Evolutionary conservation across 2,329 filamentous ascomycete genomes (phyloP).

Genomic region (Botrytis deweyae): DNA sequence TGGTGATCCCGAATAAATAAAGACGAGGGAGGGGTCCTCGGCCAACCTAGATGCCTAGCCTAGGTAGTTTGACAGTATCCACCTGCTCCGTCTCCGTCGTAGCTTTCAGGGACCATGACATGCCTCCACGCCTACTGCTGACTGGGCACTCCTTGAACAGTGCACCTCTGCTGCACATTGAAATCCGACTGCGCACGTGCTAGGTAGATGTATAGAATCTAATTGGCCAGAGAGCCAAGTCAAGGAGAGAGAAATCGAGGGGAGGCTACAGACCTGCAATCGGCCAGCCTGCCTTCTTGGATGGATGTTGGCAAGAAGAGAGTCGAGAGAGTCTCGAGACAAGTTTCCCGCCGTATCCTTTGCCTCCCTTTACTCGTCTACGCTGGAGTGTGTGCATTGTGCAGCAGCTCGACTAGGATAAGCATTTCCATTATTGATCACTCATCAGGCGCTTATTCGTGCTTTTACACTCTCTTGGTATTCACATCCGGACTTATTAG

Average conservation of each 20-base stretch:
- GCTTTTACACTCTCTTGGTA: background rate
- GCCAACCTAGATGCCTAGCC: background rate
- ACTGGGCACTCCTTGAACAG: conserved; percentile 2
- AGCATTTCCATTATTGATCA: background rate
- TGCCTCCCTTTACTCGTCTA: background rate
- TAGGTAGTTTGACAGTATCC: background rate
- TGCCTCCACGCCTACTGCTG: background rate
- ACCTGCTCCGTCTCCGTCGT: background rate
- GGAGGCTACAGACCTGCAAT: background rate
- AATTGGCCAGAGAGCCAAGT: background rate
- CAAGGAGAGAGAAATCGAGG: background rate
- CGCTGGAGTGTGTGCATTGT: background rate
- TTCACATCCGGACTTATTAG: background rate
- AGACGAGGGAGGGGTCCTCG: background rate
- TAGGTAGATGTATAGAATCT: background rate
- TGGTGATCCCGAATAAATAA: background rate
- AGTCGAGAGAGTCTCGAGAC: background rate
- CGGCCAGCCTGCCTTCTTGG: background rate
- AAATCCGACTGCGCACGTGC: background rate
- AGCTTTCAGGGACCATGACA: background rate
- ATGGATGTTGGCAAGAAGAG: background rate
- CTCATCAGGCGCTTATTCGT: background rate
- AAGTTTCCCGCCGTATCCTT: background rate
- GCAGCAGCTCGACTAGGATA: background rate
- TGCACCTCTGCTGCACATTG: background rate